Evolutionary conservation across 2,329 filamentous ascomycete species (phyloP).

Genomic region (Phialophora expanda): DNA sequence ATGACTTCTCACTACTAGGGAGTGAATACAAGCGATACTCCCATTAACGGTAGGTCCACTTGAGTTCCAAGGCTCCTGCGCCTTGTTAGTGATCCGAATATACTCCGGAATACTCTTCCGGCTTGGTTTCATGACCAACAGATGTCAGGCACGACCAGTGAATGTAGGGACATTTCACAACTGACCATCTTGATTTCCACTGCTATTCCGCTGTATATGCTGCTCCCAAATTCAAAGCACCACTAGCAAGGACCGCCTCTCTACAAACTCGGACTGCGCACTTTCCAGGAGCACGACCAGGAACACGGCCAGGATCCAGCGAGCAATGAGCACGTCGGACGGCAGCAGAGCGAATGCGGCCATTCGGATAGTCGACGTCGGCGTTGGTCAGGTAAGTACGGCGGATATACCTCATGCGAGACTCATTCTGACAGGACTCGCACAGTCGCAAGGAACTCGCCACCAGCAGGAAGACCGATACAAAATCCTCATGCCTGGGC

Average conservation of each 20-base stretch:
- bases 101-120: not conserved
- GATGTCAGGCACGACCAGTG: not conserved
- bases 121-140: not conserved
- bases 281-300: not conserved
- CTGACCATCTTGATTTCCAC: not conserved
- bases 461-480: not conserved
- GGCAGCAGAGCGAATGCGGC: not conserved
- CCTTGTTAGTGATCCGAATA: not conserved
- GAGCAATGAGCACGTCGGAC: not conserved
- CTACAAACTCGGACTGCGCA: not conserved
- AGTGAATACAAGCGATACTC: not conserved
- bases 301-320: not conserved
- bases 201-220: not conserved
- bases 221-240: not conserved
- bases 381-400: not conserved
- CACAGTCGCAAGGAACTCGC: not conserved
- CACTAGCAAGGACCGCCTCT: not conserved
- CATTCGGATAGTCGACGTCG: not conserved
- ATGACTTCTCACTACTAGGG: not conserved
- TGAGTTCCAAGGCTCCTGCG: not conserved
- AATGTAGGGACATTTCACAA: not conserved
- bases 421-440: not conserved
- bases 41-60: not conserved
- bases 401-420: not conserved
- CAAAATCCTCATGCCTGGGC: not conserved